These are phyloP conservation scores for Cucurbita ficifolia DNA, from an alignment of 306 rosid species.

Conservation along the genomic window DNA sequence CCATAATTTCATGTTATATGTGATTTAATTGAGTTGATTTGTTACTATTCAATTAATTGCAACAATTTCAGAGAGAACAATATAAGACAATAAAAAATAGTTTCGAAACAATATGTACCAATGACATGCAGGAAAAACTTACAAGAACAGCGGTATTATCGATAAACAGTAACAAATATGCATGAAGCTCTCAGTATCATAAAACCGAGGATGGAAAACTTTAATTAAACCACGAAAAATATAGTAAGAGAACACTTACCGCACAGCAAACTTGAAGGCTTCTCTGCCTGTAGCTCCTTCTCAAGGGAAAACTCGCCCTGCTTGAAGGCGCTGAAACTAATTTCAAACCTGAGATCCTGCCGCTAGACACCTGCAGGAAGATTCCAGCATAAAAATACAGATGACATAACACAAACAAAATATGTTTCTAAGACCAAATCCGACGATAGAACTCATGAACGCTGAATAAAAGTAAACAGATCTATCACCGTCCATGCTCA, in stretches of 20 bases:
- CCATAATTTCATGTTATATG: not conserved
- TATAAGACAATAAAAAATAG: not conserved
- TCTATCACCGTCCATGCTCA: not conserved
- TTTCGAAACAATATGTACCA: not conserved
- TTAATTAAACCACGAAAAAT: not conserved
- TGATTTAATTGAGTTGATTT: not conserved
- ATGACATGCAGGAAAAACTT: not conserved
- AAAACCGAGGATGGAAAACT: not conserved
- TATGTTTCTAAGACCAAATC: not conserved
- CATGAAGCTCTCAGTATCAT: not conserved
- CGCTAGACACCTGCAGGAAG: slow-evolving; percentile 28
- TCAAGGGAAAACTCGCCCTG: slow-evolving; percentile 37
- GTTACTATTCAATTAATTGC: too few relatives aligned
- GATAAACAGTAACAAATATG: not conserved
- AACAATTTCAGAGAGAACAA: not conserved
- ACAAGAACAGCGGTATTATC: not conserved
- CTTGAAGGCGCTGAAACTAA: slow-evolving; percentile 47
- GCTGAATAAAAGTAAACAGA: not conserved
- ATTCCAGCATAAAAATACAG: slow-evolving; percentile 14
- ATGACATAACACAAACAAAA: not conserved
- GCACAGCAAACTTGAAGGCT: slow-evolving; percentile 45
- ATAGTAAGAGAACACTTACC: slow-evolving; percentile 20
- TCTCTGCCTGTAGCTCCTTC: slow-evolving; percentile 21
- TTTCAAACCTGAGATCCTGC: slow-evolving; percentile 29
- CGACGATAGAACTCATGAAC: not conserved